Evolutionary conservation across 2,329 filamentous ascomycete genomes (phyloP).

Genomic region (Thielaviopsis ethacetica): DNA sequence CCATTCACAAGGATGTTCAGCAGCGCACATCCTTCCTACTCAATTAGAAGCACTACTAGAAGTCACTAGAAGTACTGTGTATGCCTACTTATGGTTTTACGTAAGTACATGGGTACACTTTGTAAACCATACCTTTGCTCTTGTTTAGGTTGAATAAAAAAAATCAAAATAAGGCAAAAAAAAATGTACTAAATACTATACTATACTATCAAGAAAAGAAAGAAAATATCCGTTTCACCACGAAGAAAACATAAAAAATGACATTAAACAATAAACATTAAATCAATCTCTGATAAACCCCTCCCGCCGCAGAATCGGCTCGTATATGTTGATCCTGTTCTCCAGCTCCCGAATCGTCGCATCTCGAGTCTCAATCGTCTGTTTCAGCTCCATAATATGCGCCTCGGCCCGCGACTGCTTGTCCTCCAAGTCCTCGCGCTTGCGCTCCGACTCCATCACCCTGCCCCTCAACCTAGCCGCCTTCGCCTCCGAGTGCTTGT

Average conservation of each 20-base stretch:
- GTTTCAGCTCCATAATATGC: slow-evolving; percentile 3
- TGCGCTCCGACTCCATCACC: slow-evolving; percentile 7
- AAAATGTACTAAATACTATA: no score
- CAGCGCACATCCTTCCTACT: no score
- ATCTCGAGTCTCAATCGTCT: slow-evolving; percentile 11
- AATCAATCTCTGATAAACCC: slow-evolving; percentile 10
- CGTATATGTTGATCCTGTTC: slow-evolving; percentile 14
- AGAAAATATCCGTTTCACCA: no score
- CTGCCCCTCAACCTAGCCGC: background rate
- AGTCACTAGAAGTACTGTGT: no score
- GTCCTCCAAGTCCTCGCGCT: slow-evolving; percentile 13
- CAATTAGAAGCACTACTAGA: no score
- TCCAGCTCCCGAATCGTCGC: slow-evolving; percentile 10
- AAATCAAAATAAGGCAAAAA: no score
- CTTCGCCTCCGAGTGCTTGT: background rate
- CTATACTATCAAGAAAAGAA: no score
- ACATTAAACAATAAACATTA: background rate
- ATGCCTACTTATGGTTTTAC: no score
- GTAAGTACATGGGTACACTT: no score
- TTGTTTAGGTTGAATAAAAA: no score
- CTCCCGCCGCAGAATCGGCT: slow-evolving; percentile 15
- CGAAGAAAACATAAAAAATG: background rate
- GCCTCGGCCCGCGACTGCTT: slow-evolving; percentile 9
- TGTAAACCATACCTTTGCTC: no score
- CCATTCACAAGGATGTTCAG: no score